Conservation (phyloP, 192 early-diverging fungal species). For the Backusella luteola region DNA sequence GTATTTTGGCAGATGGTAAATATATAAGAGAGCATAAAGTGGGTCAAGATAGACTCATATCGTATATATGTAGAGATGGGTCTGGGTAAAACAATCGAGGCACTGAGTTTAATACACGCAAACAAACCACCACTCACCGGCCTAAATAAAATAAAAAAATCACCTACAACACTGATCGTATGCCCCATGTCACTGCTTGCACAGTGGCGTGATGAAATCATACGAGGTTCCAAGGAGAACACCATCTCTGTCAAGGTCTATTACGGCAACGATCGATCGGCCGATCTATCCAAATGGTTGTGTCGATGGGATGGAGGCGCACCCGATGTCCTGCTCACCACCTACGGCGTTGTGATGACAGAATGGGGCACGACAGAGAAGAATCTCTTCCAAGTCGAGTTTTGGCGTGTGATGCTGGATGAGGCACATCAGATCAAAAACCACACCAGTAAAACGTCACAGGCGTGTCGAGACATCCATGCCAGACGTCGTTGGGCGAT, state of each 20-base stretch:
- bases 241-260: slow-evolving; percentile 45
- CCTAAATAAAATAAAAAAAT: slow-evolving; percentile 13
- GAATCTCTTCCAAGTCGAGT: slow-evolving; percentile 64
- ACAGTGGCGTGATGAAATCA: slow-evolving; percentile 53
- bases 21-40: too few relatives aligned
- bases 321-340: slow-evolving; percentile 51
- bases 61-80: slow-evolving; percentile 44
- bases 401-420: slow-evolving; percentile 88
- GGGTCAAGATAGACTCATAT: too few relatives aligned
- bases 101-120: slow-evolving; percentile 52
- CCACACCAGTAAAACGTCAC: slow-evolving; percentile 67
- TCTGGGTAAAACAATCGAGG: slow-evolving; percentile 60
- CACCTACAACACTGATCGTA: slow-evolving; percentile 50
- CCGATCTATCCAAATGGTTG: slow-evolving; percentile 24
- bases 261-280: slow-evolving; percentile 38
- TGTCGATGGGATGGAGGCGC: slow-evolving; percentile 38
- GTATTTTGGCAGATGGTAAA: slow-evolving; percentile 55
- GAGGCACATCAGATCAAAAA: slow-evolving; percentile 95
- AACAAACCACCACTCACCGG: slow-evolving; percentile 21
- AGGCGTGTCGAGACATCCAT: slow-evolving; percentile 66
- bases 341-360: slow-evolving; percentile 48
- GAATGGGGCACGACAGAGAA: slow-evolving; percentile 24
- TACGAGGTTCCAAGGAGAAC: slow-evolving; percentile 37
- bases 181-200: slow-evolving; percentile 55
- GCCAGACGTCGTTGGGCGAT: slow-evolving; percentile 83